Base-by-base conservation (phyloP, 2,329 filamentous ascomycete species). In the Penicillium griseofulvum region DNA sequence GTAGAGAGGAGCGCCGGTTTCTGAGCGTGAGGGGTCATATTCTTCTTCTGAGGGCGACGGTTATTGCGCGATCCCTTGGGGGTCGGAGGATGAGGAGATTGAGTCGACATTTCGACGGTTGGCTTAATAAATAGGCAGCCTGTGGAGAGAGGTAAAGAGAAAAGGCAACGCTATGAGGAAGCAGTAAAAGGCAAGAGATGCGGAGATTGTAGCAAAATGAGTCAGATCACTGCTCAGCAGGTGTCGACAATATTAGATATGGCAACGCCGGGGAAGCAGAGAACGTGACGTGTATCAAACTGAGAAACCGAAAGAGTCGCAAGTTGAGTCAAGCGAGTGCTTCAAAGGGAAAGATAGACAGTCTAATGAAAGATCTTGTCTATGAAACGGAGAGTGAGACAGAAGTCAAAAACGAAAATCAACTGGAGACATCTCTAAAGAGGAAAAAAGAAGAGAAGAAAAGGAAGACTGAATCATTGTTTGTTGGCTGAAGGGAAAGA, bases 121-220 rank as follows among this genome's bases (percentile, higher is more conserved):
- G 74, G 74, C 74, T 79, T 77, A 75, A 77, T 74, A 79, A 78
- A 80, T 80, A 79, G 68, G 71, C 75, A 78, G 75, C 75, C 76
- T 45, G 70, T 66, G 61, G 61, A 63, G 52, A 61, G 24, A 68
- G 62, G 59, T 67, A 65, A 60, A 62, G 52, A 62, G 38, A 53
- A 61, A 64, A 56, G 57, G 49, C 55, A 33, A 59, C 57, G 62
- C 59, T 62, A 56, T 61, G 56, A 56, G 49, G 57, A 49, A 59
- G 49, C 52, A 54, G 38, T 49, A 61, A 57, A 62, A 31, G 37
- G 51, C 44, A 41, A 29, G 49, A 48, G 60, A 61, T 60, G 65
- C 61, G 49, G 54, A 65, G 56, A 62, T 55, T 51, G 48, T 55
- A 41, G 54, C 52, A 53, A 54, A 59, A 62, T 56, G 55, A 56